phyloP scores from a whole-genome alignment of 2,329 filamentous ascomycete genomes.

The Torrubiella hemipterigena region DNA sequence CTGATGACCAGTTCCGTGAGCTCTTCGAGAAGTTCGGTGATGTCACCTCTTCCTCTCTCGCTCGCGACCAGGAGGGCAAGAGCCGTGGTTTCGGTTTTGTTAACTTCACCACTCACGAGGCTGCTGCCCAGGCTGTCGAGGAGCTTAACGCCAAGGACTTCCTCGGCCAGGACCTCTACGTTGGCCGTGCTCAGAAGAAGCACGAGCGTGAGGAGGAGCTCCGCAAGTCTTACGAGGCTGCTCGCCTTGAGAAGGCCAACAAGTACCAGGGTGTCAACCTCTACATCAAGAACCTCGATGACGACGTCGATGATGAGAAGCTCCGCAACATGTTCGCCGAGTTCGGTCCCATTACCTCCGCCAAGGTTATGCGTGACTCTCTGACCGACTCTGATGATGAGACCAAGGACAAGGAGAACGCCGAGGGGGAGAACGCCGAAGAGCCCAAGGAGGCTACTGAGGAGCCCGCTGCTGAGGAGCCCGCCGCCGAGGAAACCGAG shows the following conservation, averaged over 20 bases:
- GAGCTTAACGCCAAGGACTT: constrained; percentile 87
- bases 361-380: constrained; percentile 96
- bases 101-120: constrained; percentile 88
- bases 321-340: constrained; percentile 84
- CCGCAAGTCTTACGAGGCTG: constrained; percentile 96
- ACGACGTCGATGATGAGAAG: constrained; percentile 96
- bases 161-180: constrained; percentile 90
- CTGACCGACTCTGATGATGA: constrained; percentile 41
- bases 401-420: constrained; percentile 40
- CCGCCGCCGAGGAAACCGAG: constrained; percentile 26
- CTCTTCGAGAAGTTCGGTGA: constrained; percentile 88
- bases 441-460: constrained; percentile 34
- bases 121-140: constrained; percentile 75
- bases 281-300: constrained; percentile 98
- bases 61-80: constrained; percentile 81
- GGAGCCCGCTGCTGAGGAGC: constrained; percentile 13
- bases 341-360: constrained; percentile 92
- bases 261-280: constrained; percentile 99
- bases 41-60: constrained; percentile 90
- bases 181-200: constrained; percentile 99
- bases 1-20: constrained; percentile 87
- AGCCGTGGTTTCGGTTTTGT: constrained; percentile 93
- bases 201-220: constrained; percentile 99
- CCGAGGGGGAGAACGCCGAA: constrained; percentile 39
- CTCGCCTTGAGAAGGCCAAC: constrained; percentile 92